Conservation (phyloP, 2,329 filamentous ascomycete species). For the Metarhizium album region DNA sequence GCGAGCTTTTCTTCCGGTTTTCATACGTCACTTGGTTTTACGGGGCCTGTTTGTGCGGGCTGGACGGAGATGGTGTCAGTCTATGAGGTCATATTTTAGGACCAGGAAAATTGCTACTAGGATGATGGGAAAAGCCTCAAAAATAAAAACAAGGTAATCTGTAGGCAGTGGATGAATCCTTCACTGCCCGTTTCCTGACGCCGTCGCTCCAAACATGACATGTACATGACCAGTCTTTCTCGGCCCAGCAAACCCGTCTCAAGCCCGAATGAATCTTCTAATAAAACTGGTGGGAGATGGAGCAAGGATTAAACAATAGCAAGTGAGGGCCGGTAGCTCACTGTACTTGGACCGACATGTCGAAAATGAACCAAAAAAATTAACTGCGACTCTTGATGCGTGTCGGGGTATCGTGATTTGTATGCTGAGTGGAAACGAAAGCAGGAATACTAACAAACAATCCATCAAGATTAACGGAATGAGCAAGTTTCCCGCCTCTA, state of each 20-base stretch:
- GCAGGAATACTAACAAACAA: conserved; percentile 1
- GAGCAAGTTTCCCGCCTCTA: background rate
- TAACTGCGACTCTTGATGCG: background rate
- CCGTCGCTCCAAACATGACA: background rate
- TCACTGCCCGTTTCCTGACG: background rate
- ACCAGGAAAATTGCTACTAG: background rate
- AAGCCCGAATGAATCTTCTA: background rate
- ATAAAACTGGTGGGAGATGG: background rate
- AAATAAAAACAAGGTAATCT: background rate
- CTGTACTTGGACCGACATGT: background rate
- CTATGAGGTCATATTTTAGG: background rate
- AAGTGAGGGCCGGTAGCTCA: background rate
- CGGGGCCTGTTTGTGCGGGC: background rate
- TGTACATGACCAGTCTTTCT: background rate
- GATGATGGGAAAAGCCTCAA: background rate
- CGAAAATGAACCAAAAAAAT: background rate
- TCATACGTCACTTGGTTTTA: background rate
- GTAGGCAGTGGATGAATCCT: background rate
- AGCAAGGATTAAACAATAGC: background rate
- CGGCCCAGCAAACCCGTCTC: background rate
- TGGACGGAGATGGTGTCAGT: background rate
- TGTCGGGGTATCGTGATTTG: conserved; percentile 8
- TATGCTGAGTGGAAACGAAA: conserved; percentile 1
- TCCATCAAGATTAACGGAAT: background rate
- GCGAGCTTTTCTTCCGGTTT: background rate